Percentiles rank a stretch among this genome's conserved stretches.
Evolutionary conservation across 306 rosid genomes (phyloP).

Genomic region (Cicer chorassanicum): DNA sequence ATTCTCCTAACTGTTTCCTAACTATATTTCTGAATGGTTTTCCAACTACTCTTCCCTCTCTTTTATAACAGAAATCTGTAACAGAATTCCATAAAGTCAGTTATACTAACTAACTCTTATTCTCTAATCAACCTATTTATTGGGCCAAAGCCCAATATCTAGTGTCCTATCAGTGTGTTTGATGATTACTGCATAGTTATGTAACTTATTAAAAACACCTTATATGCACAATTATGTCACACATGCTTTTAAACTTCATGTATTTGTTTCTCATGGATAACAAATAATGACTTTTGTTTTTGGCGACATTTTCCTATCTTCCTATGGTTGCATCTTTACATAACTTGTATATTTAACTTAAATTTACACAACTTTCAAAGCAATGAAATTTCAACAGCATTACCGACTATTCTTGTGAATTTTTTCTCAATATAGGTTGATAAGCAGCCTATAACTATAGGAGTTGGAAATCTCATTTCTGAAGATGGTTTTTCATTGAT

Average conservation of each 20-base stretch:
- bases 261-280: constrained; percentile 22
- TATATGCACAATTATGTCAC: constrained; percentile 17
- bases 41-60: too few relatives aligned
- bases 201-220: neutral
- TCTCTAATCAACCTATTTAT: too few relatives aligned
- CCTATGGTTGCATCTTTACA: constrained; percentile 11
- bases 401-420: neutral
- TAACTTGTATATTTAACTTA: constrained; percentile 21
- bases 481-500: constrained; percentile 79
- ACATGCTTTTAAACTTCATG: constrained; percentile 28
- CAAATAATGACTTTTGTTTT: constrained; percentile 13
- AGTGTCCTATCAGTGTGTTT: too few relatives aligned
- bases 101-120: too few relatives aligned
- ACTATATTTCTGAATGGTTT: too few relatives aligned
- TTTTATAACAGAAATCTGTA: too few relatives aligned
- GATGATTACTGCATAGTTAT: constrained; percentile 35
- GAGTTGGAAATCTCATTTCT: constrained; percentile 87
- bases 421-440: constrained; percentile 60
- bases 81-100: too few relatives aligned
- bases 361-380: constrained; percentile 18
- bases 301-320: constrained; percentile 25
- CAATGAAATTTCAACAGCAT: constrained; percentile 24
- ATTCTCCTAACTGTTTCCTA: too few relatives aligned
- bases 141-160: too few relatives aligned
- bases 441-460: constrained; percentile 83